Evolutionary conservation across 495 filamentous ascomycete genomes (phyloP), one percentile per base, ranked within the genome.

Genomic region (Hypomontagnella submonticulosa): DNA sequence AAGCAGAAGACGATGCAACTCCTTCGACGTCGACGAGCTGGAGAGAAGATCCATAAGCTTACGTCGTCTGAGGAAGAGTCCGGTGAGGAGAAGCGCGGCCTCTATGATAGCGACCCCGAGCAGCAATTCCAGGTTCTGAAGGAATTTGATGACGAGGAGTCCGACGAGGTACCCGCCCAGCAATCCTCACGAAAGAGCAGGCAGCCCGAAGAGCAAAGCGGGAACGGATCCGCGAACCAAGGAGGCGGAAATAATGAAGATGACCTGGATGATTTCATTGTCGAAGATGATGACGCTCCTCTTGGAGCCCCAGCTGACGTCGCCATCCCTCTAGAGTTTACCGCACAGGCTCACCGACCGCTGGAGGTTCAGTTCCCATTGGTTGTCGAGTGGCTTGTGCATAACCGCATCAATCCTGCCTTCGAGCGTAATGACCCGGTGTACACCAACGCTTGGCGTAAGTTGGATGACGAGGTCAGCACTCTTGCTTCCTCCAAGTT

Each of bases 381-480:
- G 66, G 90, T 85, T 0, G 80, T 97, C 0, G 90, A 92, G 73
- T 96, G 91, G 91, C 87, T 94, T 75, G 87, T 96, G 1, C 86
- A 81, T 30, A 76, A 76, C 68, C 87, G 89, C 60, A 78, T 97
- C 38, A 89, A 94, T 64, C 91, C 91, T 1, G 87, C 83, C 0
- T 96, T 94, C 66, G 77, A 83, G 3, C 81, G 86, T 15, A 77
- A 83, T 1, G 86, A 91, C 54, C 76, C 80, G 2, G 75, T 92
- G 8, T 97, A 93, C 66, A 58, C 78, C 19, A 80, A 91, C 19
- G 88, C 91, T 0, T 93, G 94, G 75, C 75, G 75, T 20, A 94
- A 93, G 64, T 77, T 97, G 0, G 84, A 92, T 57, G 85, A 90
- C 61, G 89, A 92, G 69, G 85, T 91, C 42, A 79, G 81, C 11